Evolutionary conservation across 371 early-diverging fungal genomes (phyloP).

Genomic region (Syncephalis fuscata): DNA sequence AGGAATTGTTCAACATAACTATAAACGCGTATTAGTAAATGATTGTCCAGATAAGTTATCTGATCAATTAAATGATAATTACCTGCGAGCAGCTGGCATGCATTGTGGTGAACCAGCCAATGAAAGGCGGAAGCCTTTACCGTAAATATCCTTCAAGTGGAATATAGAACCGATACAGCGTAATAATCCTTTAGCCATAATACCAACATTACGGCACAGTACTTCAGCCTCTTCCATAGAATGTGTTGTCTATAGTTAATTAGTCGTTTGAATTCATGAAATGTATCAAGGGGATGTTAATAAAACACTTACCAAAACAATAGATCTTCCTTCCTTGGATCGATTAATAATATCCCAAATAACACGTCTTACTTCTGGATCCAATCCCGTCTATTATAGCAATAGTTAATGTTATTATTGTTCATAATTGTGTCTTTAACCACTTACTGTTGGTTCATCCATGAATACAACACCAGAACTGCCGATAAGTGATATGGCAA

Average conservation of each 20-base stretch:
- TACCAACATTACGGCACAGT: slow-evolving; percentile 34
- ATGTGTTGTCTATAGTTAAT: slow-evolving; percentile 22
- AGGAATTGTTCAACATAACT: slow-evolving; percentile 22
- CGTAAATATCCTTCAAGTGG: slow-evolving; percentile 52
- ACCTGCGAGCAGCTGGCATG: slow-evolving; percentile 13
- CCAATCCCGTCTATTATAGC: slow-evolving; percentile 19
- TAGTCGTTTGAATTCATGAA: too few species aligned
- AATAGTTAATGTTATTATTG: too few species aligned
- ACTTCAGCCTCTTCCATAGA: slow-evolving; percentile 69
- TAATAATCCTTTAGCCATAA: slow-evolving; percentile 55
- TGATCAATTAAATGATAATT: slow-evolving; percentile 4
- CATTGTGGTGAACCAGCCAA: slow-evolving; percentile 20
- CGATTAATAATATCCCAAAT: slow-evolving; percentile 49
- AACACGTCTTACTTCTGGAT: slow-evolving; percentile 45
- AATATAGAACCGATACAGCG: slow-evolving; percentile 41
- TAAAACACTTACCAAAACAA: slow-evolving; percentile 19
- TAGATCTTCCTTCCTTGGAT: slow-evolving; percentile 35
- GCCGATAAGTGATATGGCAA: slow-evolving; percentile 38
- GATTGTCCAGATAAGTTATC: neutral
- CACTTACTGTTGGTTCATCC: slow-evolving; percentile 39
- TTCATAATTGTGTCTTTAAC: too few species aligned
- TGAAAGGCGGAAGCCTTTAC: slow-evolving; percentile 45
- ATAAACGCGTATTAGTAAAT: too few species aligned
- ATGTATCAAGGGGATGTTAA: too few species aligned
- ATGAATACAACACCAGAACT: slow-evolving; percentile 35